Conservation (phyloP, 768 basidiomycete genomes). For the Mrakia frigida region DNA sequence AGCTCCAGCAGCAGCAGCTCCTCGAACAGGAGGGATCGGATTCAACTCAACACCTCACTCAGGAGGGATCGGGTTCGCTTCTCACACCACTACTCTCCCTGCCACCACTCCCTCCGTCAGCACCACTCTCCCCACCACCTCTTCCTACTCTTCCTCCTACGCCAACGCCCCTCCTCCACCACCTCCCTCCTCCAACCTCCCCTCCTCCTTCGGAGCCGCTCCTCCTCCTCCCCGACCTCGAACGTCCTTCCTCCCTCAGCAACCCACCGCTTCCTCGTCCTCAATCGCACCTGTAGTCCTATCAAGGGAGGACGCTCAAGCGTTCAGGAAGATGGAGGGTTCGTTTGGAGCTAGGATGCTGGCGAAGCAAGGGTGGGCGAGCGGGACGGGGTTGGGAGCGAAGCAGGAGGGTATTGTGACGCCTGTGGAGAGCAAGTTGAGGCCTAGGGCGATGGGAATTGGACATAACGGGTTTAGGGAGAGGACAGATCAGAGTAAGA, state of each 20-base stretch:
- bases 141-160: slow-evolving; percentile 8
- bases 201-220: slow-evolving; percentile 22
- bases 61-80: slow-evolving; percentile 6
- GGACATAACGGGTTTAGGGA: slow-evolving; percentile 82
- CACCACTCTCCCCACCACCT: not conserved
- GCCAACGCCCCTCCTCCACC: not conserved
- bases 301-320: slow-evolving; percentile 21
- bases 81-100: slow-evolving; percentile 11
- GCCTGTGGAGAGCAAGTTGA: slow-evolving; percentile 76
- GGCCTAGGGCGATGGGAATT: slow-evolving; percentile 74
- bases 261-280: not conserved
- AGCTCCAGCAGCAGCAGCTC: not conserved
- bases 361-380: slow-evolving; percentile 90
- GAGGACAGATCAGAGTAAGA: slow-evolving; percentile 55
- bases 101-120: slow-evolving; percentile 8
- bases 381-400: slow-evolving; percentile 69
- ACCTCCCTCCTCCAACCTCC: not conserved
- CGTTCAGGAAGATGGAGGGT: slow-evolving; percentile 66
- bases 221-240: slow-evolving; percentile 12
- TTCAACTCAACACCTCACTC: slow-evolving; percentile 1
- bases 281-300: not conserved
- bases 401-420: slow-evolving; percentile 76
- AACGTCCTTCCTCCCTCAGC: slow-evolving; percentile 15
- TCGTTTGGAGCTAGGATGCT: slow-evolving; percentile 85
- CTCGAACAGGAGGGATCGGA: slow-evolving; percentile 1